phyloP scores from a whole-genome alignment of 1,139 yeast species.

The Yamadazyma dendronema region DNA sequence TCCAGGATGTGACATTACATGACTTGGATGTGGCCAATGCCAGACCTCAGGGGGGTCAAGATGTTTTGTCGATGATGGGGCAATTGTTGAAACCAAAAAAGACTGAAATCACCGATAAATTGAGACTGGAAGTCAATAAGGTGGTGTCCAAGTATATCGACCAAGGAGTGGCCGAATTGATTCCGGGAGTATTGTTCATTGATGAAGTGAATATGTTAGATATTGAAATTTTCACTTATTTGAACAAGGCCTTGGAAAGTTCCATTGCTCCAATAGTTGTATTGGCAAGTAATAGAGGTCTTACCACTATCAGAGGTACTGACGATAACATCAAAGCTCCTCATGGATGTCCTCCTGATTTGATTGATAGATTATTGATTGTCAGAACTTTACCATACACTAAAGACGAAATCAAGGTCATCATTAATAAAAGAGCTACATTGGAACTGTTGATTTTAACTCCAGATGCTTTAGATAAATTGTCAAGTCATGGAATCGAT shows the following conservation, averaged over 20 bases:
- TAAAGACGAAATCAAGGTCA: slow-evolving; percentile 77
- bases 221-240: slow-evolving; percentile 89
- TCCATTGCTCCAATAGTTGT: slow-evolving; percentile 92
- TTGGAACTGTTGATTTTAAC: slow-evolving; percentile 69
- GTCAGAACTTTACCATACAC: slow-evolving; percentile 88
- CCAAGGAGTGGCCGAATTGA: slow-evolving; percentile 96
- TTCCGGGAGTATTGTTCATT: slow-evolving; percentile 96
- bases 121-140: slow-evolving; percentile 89
- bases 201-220: slow-evolving; percentile 99
- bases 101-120: slow-evolving; percentile 97
- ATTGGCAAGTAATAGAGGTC: slow-evolving; percentile 92
- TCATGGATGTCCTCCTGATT: slow-evolving; percentile 96
- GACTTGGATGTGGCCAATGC: slow-evolving; percentile 97
- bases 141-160: slow-evolving; percentile 95
- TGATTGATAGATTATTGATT: slow-evolving; percentile 85
- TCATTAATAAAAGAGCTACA: slow-evolving; percentile 75
- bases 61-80: slow-evolving; percentile 98
- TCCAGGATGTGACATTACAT: slow-evolving; percentile 94
- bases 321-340: slow-evolving; percentile 80
- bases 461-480: slow-evolving; percentile 65
- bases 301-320: slow-evolving; percentile 88
- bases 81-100: slow-evolving; percentile 93
- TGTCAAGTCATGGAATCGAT: slow-evolving; percentile 68
- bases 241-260: slow-evolving; percentile 90
- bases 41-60: slow-evolving; percentile 98